Conservation (phyloP, 106 monocot genomes). For the Narthecium ossifragum region DNA sequence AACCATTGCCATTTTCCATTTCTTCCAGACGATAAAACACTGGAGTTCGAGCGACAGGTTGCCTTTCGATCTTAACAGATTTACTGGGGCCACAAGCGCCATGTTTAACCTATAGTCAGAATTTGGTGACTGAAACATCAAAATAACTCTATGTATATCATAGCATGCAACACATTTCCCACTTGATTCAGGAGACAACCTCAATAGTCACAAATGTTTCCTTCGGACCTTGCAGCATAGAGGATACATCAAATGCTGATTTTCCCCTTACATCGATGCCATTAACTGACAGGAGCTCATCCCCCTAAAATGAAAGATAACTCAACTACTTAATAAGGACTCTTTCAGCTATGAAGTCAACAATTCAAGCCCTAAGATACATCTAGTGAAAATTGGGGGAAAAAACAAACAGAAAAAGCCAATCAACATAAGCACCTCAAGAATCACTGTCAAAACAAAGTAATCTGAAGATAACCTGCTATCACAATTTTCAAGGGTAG, state of each 20-base stretch:
- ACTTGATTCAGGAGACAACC: constrained; percentile 37
- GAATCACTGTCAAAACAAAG: no score
- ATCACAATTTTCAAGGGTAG: no score
- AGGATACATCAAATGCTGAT: constrained; percentile 94
- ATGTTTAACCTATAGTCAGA: constrained; percentile 65
- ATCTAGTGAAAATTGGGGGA: no score
- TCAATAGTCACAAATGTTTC: constrained; percentile 89
- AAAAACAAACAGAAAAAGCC: no score
- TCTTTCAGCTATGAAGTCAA: no score
- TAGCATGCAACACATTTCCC: no score
- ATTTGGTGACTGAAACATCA: no score
- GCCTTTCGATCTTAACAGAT: constrained; percentile 60
- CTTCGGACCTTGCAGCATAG: constrained; percentile 78
- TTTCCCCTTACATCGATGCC: constrained; percentile 70
- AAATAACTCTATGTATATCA: no score
- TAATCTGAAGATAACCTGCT: no score
- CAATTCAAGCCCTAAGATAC: no score
- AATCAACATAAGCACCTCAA: no score
- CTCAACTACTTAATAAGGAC: background rate
- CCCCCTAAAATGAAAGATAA: constrained; percentile 39
- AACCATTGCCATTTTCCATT: constrained; percentile 46
- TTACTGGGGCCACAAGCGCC: constrained; percentile 60
- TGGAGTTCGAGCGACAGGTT: constrained; percentile 77
- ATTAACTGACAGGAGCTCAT: constrained; percentile 87
- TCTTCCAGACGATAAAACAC: constrained; percentile 92